Percentiles rank a stretch among this genome's conserved stretches.
Conservation (phyloP, 352 stramenopile species). For the Pythium myriotylum region DNA sequence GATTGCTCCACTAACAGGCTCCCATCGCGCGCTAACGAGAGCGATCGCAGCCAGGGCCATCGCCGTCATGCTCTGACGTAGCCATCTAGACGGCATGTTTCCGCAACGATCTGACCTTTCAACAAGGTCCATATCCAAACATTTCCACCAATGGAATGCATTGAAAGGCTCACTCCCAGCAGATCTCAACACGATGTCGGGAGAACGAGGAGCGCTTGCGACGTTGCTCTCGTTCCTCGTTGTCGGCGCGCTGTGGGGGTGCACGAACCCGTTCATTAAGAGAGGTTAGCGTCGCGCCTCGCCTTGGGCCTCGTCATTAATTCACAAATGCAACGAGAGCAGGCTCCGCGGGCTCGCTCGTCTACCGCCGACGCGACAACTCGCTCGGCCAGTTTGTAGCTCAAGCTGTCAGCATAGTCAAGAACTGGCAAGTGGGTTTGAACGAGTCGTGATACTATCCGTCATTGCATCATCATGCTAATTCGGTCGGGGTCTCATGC, state of each 20-base stretch:
- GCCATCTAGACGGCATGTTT: neutral
- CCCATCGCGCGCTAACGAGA: neutral
- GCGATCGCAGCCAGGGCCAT: neutral
- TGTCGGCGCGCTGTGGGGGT: conserved; percentile 85
- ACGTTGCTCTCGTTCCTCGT: conserved; percentile 81
- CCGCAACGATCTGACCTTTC: too few relatives aligned
- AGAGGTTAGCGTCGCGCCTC: conserved; percentile 36
- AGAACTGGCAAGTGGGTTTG: conserved; percentile 73
- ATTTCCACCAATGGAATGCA: neutral
- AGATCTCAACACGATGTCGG: neutral
- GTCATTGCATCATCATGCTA: too few relatives aligned
- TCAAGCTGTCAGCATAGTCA: conserved; percentile 49
- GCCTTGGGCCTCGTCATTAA: neutral
- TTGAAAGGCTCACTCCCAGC: too few relatives aligned
- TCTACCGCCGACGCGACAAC: conserved; percentile 70
- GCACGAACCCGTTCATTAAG: conserved; percentile 88
- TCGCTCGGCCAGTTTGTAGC: conserved; percentile 48
- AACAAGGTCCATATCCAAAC: too few relatives aligned
- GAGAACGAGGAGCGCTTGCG: conserved; percentile 6
- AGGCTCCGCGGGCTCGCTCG: conserved; percentile 55
- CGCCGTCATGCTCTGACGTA: neutral
- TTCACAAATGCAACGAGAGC: neutral
- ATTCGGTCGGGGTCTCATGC: too few relatives aligned
- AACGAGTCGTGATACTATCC: too few relatives aligned
- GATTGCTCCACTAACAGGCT: conserved; percentile 30